phyloP scores from a whole-genome alignment of 305 asterid species.

The Solanum aculeatissimum region DNA sequence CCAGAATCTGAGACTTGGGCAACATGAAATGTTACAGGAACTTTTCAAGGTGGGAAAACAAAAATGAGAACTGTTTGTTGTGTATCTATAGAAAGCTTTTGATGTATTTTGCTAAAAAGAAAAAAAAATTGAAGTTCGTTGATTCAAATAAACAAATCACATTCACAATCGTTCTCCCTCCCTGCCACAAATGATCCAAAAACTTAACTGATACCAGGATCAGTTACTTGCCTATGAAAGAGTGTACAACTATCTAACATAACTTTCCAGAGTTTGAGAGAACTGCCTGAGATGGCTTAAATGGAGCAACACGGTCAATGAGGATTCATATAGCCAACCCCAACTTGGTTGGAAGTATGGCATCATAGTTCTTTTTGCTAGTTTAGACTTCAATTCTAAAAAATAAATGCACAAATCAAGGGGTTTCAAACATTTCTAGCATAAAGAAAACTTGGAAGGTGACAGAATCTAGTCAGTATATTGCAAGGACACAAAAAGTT shows the following conservation, averaged over 20 bases:
- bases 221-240: background rate
- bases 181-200: background rate
- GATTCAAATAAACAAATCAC: background rate
- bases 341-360: background rate
- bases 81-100: background rate
- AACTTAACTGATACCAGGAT: background rate
- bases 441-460: background rate
- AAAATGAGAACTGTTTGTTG: background rate
- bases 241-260: background rate
- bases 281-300: background rate
- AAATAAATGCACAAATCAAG: background rate
- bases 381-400: background rate
- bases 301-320: background rate
- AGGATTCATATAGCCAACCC: background rate
- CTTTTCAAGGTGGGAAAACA: background rate
- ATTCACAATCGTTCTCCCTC: background rate
- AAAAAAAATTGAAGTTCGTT: background rate
- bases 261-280: background rate
- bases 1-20: background rate
- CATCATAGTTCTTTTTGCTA: background rate
- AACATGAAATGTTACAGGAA: background rate
- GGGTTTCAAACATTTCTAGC: background rate
- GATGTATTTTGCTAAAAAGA: background rate
- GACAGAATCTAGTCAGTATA: background rate
- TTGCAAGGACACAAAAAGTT: background rate